Evolutionary conservation across 2,329 filamentous ascomycete genomes (phyloP).

Genomic region (Botrytis squamosa): DNA sequence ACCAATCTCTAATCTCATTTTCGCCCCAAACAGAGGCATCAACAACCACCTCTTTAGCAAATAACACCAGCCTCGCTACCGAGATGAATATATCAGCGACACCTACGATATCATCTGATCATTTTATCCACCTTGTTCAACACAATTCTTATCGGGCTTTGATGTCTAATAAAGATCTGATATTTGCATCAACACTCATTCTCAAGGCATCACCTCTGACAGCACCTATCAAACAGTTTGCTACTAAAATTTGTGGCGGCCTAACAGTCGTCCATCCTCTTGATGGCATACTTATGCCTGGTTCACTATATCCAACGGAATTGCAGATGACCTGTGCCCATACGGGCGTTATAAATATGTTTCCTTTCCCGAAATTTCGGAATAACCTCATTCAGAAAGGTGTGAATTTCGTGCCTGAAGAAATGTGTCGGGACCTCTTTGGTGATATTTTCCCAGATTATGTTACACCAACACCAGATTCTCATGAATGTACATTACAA

Average conservation of each 20-base stretch:
- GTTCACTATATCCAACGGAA: background rate
- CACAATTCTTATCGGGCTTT: constrained; percentile 27
- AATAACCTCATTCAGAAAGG: constrained; percentile 29
- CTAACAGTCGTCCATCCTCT: constrained; percentile 20
- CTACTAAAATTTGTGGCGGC: constrained; percentile 23
- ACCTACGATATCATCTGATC: constrained; percentile 25
- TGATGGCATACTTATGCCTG: background rate
- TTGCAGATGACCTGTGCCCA: constrained; percentile 11
- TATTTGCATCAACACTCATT: constrained; percentile 18
- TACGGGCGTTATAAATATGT: constrained; percentile 25
- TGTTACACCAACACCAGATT: constrained; percentile 11
- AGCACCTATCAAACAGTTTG: constrained; percentile 17
- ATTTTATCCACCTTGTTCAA: constrained; percentile 29
- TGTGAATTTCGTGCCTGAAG: constrained; percentile 22
- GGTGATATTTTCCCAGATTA: constrained; percentile 26
- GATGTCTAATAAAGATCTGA: constrained; percentile 26
- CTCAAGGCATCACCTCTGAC: constrained; percentile 15
- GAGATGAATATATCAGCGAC: background rate
- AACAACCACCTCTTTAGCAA: background rate
- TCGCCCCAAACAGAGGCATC: background rate
- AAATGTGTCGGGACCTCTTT: constrained; percentile 24
- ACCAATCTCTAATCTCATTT: background rate
- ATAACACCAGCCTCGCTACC: background rate
- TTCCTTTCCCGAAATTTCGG: constrained; percentile 30
- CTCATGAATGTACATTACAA: constrained; percentile 4